Evolutionary conservation across 2,329 filamentous ascomycete genomes (phyloP).

Genomic region (Blastomyces parvus): DNA sequence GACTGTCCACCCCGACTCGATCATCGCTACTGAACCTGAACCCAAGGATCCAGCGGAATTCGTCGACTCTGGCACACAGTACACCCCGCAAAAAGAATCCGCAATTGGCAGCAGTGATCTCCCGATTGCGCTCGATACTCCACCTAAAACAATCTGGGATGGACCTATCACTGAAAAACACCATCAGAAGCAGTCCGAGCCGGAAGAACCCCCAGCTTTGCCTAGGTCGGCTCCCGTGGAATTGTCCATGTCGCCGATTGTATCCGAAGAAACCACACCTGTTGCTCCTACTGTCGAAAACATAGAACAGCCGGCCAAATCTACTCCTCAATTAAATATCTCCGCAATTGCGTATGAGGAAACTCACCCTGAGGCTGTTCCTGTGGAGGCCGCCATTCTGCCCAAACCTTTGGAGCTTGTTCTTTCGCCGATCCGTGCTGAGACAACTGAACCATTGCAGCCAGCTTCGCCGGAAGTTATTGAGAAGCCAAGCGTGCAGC

Average conservation of each 20-base stretch:
- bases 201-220: conserved; percentile 5
- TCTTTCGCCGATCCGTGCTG: conserved; percentile 28
- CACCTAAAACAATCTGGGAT: conserved; percentile 36
- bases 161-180: conserved; percentile 17
- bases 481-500: conserved; percentile 13
- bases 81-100: conserved; percentile 29
- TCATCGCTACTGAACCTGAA: conserved; percentile 15
- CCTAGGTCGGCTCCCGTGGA: conserved; percentile 19
- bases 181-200: not conserved
- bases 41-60: conserved; percentile 21
- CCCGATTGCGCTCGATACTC: conserved; percentile 24
- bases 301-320: conserved; percentile 23
- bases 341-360: conserved; percentile 24
- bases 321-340: conserved; percentile 19
- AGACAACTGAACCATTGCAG: conserved; percentile 22
- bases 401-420: conserved; percentile 16
- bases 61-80: conserved; percentile 36
- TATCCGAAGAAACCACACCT: conserved; percentile 29
- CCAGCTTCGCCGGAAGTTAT: conserved; percentile 17
- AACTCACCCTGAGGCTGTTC: conserved; percentile 18
- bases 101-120: conserved; percentile 20
- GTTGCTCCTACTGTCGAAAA: conserved; percentile 36
- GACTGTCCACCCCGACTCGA: conserved; percentile 13
- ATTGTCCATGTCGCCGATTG: conserved; percentile 26
- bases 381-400: conserved; percentile 8